These are phyloP conservation scores for Eucalyptus rudis DNA, from an alignment of 345 rosid genomes.

Conservation along the genomic window DNA sequence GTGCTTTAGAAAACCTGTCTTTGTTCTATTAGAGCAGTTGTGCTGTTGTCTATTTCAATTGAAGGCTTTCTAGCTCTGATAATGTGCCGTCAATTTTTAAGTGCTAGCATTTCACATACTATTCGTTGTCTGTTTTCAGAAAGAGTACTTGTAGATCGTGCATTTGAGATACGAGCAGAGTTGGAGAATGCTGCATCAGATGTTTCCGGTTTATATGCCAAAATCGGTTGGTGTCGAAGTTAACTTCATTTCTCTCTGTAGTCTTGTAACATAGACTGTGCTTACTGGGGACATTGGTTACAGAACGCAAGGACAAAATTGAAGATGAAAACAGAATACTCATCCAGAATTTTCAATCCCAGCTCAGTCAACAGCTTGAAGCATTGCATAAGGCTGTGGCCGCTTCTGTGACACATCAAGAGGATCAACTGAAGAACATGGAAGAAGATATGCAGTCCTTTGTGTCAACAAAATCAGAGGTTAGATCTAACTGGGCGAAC, in stretches of 20 bases:
- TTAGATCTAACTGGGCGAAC: not conserved
- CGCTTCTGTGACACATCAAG: constrained; percentile 80
- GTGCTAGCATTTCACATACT: not conserved
- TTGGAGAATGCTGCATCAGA: constrained; percentile 84
- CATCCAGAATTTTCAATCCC: constrained; percentile 69
- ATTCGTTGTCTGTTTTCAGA: constrained; percentile 23
- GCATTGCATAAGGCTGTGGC: constrained; percentile 83
- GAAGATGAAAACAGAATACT: constrained; percentile 77
- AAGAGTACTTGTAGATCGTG: constrained; percentile 71
- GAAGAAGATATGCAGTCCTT: constrained; percentile 95
- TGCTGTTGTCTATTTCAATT: not conserved
- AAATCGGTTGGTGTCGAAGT: constrained; percentile 44
- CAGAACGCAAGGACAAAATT: constrained; percentile 91
- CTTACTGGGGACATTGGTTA: not conserved
- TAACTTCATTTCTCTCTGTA: not conserved
- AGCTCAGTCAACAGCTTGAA: constrained; percentile 76
- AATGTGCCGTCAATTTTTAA: not conserved
- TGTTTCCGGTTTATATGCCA: constrained; percentile 73
- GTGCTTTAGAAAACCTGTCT: not conserved
- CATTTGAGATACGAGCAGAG: constrained; percentile 77
- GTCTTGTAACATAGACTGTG: not conserved
- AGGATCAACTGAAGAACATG: constrained; percentile 79
- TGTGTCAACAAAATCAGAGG: constrained; percentile 79
- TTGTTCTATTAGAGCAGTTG: not conserved
- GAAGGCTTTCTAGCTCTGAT: not conserved